These are phyloP conservation scores for Trichosporon coremiiforme DNA, from an alignment of 1,284 basidiomycete species.

Conservation along the genomic window DNA sequence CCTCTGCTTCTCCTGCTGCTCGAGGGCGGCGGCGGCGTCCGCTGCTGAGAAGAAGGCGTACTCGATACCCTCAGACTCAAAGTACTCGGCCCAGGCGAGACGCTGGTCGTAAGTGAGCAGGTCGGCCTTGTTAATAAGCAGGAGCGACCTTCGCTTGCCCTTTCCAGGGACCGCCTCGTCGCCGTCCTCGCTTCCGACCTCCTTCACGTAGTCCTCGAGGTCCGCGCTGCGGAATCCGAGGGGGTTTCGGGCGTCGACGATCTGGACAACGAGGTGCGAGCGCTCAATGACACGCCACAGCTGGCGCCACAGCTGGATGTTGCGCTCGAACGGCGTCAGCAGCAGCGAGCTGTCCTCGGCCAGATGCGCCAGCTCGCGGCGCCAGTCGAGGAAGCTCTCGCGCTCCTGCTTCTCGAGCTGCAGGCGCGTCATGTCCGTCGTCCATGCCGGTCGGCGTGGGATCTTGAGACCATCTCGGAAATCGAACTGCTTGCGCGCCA, in stretches of 20 bases:
- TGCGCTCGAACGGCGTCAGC: constrained; percentile 92
- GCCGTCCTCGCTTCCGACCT: constrained; percentile 67
- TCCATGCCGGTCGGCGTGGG: constrained; percentile 78
- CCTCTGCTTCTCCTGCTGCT: constrained; percentile 62
- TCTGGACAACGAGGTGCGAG: constrained; percentile 90
- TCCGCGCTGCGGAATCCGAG: constrained; percentile 88
- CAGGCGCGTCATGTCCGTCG: constrained; percentile 69
- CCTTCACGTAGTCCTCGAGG: constrained; percentile 81
- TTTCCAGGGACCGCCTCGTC: constrained; percentile 67
- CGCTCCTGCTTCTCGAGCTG: constrained; percentile 86
- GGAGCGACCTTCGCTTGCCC: constrained; percentile 70
- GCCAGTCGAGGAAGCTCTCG: constrained; percentile 85
- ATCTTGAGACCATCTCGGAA: constrained; percentile 75
- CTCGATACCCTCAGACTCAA: constrained; percentile 74
- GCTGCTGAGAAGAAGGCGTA: constrained; percentile 98
- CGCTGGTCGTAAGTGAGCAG: constrained; percentile 84
- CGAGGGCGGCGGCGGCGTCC: constrained; percentile 80
- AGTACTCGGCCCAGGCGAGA: constrained; percentile 90
- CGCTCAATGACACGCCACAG: constrained; percentile 93
- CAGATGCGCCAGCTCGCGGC: constrained; percentile 79
- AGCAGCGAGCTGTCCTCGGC: constrained; percentile 64
- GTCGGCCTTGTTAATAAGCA: constrained; percentile 97
- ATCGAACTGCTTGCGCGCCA: constrained; percentile 70
- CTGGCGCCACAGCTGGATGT: constrained; percentile 94
- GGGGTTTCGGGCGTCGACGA: constrained; percentile 93